phyloP scores from a whole-genome alignment of 2,329 filamentous ascomycete species.

The Ciborinia camelliae region DNA sequence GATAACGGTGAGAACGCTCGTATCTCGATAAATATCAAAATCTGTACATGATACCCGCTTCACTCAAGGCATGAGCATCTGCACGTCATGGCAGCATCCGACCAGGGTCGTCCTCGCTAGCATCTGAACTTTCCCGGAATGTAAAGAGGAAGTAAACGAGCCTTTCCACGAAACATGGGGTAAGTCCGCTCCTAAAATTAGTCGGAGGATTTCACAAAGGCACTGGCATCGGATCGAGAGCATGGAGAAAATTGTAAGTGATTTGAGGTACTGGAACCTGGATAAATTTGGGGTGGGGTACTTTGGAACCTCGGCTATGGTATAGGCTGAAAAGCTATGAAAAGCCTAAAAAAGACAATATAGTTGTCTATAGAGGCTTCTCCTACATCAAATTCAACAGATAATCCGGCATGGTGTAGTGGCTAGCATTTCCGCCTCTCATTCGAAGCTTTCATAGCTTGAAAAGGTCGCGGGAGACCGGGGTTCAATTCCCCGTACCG shows the following conservation, averaged over 20 bases:
- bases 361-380: background rate
- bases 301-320: background rate
- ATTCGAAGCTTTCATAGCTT: background rate
- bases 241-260: background rate
- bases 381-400: background rate
- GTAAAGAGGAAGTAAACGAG: background rate
- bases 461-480: background rate
- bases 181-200: background rate
- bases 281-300: no score
- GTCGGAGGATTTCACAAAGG: background rate
- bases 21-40: background rate
- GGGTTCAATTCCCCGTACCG: slow-evolving; percentile 10
- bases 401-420: slow-evolving; percentile 13
- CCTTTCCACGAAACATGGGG: background rate
- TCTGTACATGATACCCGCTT: background rate
- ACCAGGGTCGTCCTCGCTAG: background rate
- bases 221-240: background rate
- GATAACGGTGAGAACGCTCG: background rate
- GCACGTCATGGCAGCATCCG: slow-evolving; percentile 2
- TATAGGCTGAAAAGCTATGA: no score
- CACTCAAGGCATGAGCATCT: background rate
- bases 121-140: background rate
- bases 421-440: slow-evolving; percentile 16
- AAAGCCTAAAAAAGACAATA: no score
- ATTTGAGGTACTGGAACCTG: background rate